Base-by-base conservation (phyloP, 129 eudicot genomes). In the Logfia minima region DNA sequence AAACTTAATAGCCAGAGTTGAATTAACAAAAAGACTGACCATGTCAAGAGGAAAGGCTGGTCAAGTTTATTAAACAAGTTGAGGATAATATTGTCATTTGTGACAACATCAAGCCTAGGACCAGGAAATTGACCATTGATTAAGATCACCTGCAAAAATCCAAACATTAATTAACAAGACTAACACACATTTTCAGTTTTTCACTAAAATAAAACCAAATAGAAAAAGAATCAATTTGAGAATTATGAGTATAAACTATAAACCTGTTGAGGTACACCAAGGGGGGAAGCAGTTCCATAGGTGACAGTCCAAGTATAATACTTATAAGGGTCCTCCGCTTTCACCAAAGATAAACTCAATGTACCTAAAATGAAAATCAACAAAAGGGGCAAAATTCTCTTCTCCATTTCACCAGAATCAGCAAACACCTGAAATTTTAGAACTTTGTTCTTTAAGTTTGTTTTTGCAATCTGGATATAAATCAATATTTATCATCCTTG, bases 121-220 rank as follows among this genome's bases (percentile, higher is more conserved):
- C 97, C 99, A 73, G 99, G 97, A 75, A 95, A 95, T 64, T 91
- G 97, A 35, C 97, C 99, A 82, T 95, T 95, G 75, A 95, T 89
- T 62, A 91, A 96, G 48, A 94, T 94, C 7, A 86, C 92, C 99
- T 94, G 76, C 63, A 66, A 64, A 65, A 68, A 5, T 48, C 52
- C 66, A 74, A 75, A 58, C 69, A 58, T 71, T 22, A 56, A 79
- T 65, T 13, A 67, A 45, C 7, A 62, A 53, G 53, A 28, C 8
- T 48, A 59, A 67, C 61, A 19, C 22, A 16, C 35, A 43, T 24
- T 32, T 22, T 18, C 72, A 19, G 48, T 35, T 24, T 32, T 22
- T 18, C 72, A 19, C 56, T 35, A 66, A 55, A 66, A 28, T 21
- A 32, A 52, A 81, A 3, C 28, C 11, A 53, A 63, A 31, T 28